These are phyloP conservation scores for Coleophoma cylindrospora DNA, from an alignment of 2,329 filamentous ascomycete genomes.

Conservation along the genomic window DNA sequence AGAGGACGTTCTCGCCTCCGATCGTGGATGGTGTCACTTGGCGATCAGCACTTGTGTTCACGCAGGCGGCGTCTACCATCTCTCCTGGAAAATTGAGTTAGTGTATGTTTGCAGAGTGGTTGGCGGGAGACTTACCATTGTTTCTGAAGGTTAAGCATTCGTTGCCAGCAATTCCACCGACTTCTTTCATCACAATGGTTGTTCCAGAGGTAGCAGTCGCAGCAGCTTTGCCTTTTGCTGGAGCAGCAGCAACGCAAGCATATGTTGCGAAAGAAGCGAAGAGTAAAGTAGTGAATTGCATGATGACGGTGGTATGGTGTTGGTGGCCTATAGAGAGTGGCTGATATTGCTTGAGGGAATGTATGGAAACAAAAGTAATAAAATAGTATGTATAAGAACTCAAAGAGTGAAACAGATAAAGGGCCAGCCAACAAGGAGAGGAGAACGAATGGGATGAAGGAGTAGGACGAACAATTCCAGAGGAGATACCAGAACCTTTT, in stretches of 20 bases:
- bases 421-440: no score
- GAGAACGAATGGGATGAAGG: no score
- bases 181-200: constrained; percentile 33
- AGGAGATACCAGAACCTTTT: no score
- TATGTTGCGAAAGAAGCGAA: neutral
- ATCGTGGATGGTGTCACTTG: constrained; percentile 32
- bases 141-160: constrained; percentile 34
- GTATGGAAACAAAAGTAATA: neutral
- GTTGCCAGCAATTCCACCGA: constrained; percentile 27
- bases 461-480: no score
- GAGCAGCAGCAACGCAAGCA: neutral
- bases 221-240: neutral
- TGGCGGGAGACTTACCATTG: constrained; percentile 24
- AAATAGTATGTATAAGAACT: neutral
- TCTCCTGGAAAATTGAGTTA: constrained; percentile 24
- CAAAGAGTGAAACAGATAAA: no score
- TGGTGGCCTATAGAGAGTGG: neutral
- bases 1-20: constrained; percentile 26
- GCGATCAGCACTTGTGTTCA: constrained; percentile 30
- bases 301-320: neutral
- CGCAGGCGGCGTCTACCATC: constrained; percentile 36
- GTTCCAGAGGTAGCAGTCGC: constrained; percentile 2
- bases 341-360: neutral
- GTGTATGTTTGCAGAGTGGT: neutral
- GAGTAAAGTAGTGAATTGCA: neutral